Conservation (phyloP, 2,329 filamentous ascomycete genomes). For the Colletotrichum sp. region DNA sequence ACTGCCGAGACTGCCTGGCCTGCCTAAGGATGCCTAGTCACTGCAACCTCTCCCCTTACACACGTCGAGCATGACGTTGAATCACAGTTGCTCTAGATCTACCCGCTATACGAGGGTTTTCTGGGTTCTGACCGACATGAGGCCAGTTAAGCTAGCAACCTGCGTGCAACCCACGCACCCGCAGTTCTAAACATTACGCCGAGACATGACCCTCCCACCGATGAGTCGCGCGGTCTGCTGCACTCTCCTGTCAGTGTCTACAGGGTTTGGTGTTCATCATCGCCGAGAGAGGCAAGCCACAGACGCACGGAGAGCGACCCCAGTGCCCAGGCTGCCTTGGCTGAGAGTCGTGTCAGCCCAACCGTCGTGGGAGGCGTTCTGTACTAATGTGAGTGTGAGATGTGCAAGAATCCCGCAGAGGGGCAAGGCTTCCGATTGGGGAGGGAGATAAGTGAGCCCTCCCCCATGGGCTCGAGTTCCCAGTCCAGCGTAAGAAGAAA, state of each 20-base stretch:
- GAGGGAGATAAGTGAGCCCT: neutral
- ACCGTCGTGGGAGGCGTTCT: neutral
- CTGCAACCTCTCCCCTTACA: neutral
- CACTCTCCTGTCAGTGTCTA: neutral
- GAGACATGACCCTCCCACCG: neutral
- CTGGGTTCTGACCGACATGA: neutral
- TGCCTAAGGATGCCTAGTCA: neutral
- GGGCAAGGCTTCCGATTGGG: neutral
- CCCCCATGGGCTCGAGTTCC: neutral
- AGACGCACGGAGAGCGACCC: neutral
- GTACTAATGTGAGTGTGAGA: neutral
- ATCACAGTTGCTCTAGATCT: neutral
- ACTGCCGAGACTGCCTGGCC: neutral
- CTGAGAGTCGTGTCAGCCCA: slow-evolving; percentile 10
- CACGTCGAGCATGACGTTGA: neutral
- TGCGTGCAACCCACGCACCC: neutral
- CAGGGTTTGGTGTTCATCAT: neutral
- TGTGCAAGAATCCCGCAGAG: neutral
- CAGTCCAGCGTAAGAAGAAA: neutral
- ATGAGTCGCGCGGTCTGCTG: neutral
- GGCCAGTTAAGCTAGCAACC: neutral
- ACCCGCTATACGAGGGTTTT: neutral
- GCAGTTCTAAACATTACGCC: neutral
- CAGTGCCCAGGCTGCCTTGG: slow-evolving; percentile 5
- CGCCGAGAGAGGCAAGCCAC: neutral